Conservation (phyloP, 1,284 basidiomycete species). For the Xerocomus amazonicus region DNA sequence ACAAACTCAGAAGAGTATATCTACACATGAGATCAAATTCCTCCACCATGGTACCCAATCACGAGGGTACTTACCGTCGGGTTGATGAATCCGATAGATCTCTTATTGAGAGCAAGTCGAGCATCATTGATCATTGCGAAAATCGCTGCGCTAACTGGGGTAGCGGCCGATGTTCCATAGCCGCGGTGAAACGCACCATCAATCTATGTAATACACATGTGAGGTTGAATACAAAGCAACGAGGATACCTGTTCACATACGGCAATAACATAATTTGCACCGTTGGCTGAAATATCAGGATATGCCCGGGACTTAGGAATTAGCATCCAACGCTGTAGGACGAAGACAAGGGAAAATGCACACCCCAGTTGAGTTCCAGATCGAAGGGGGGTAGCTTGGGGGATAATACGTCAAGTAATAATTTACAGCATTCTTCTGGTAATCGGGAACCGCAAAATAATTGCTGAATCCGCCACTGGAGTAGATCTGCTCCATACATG, state of each 20-base stretch:
- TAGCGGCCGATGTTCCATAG: conserved; percentile 36
- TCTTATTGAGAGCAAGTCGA: conserved; percentile 36
- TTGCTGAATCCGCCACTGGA: conserved; percentile 47
- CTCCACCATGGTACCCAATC: conserved; percentile 26
- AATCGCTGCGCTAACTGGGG: conserved; percentile 40
- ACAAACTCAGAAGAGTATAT: conserved; percentile 21
- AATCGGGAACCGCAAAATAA: conserved; percentile 34
- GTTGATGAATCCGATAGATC: conserved; percentile 40
- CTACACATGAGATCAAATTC: conserved; percentile 2
- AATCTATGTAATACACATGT: conserved; percentile 19
- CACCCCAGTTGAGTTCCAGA: conserved; percentile 40
- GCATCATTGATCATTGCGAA: conserved; percentile 50
- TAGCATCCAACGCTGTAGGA: neutral
- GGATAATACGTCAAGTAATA: conserved; percentile 15
- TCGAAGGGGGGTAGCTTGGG: conserved; percentile 31
- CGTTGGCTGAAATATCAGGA: conserved; percentile 35
- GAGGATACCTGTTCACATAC: conserved; percentile 14
- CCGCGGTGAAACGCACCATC: conserved; percentile 37
- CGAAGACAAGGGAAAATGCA: neutral
- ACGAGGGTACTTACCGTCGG: conserved; percentile 27
- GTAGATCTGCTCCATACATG: conserved; percentile 30
- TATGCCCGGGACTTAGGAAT: neutral
- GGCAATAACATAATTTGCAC: conserved; percentile 42
- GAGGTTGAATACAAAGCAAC: neutral
- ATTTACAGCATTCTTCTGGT: conserved; percentile 29